Evolutionary conservation across 371 early-diverging fungal species (phyloP).

Genomic region (Blakeslea trispora): DNA sequence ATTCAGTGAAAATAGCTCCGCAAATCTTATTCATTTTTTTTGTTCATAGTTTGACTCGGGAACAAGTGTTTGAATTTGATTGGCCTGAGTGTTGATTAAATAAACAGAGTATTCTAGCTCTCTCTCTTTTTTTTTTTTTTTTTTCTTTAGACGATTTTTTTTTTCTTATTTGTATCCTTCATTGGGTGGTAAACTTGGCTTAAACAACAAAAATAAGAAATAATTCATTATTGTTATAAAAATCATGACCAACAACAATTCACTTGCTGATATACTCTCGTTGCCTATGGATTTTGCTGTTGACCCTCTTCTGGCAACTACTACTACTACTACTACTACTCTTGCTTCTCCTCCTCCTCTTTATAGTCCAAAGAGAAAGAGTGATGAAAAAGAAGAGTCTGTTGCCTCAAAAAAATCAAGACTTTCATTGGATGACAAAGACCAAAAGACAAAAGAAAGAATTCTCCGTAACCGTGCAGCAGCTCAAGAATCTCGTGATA

Average conservation of each 20-base stretch:
- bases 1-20: too few relatives aligned
- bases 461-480: slow-evolving; percentile 91
- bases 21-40: too few relatives aligned
- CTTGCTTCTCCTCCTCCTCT: slow-evolving; percentile 15
- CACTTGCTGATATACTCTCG: slow-evolving; percentile 27
- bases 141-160: slow-evolving; percentile 24
- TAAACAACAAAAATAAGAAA: slow-evolving; percentile 4
- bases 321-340: slow-evolving; percentile 10
- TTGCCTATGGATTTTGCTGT: slow-evolving; percentile 35
- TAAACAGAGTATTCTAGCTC: background rate
- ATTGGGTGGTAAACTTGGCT: slow-evolving; percentile 50
- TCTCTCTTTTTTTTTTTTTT: slow-evolving; percentile 1
- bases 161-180: slow-evolving; percentile 30
- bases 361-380: slow-evolving; percentile 1
- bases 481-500: slow-evolving; percentile 88
- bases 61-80: slow-evolving; percentile 26
- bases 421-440: slow-evolving; percentile 46
- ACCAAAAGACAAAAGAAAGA: slow-evolving; percentile 58
- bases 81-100: slow-evolving; percentile 5
- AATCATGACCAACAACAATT: slow-evolving; percentile 13
- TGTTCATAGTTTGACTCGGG: background rate
- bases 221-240: slow-evolving; percentile 5
- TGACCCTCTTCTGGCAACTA: slow-evolving; percentile 30
- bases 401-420: slow-evolving; percentile 32
- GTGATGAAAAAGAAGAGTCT: slow-evolving; percentile 1